Evolutionary conservation across 1,284 basidiomycete species (phyloP).

Genomic region (Sporisorium sorghi): DNA sequence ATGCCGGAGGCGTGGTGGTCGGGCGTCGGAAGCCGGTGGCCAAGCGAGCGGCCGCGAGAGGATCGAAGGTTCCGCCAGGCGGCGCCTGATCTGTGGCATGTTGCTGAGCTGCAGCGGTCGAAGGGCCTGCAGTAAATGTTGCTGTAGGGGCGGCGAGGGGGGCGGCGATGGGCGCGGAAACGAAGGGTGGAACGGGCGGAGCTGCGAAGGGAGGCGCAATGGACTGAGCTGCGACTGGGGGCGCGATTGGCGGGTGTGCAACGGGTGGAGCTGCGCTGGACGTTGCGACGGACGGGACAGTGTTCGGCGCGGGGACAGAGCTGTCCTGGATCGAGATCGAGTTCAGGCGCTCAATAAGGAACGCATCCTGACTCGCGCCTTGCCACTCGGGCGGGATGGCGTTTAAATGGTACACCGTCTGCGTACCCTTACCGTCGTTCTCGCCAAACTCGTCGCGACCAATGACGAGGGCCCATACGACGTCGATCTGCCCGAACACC

Average conservation of each 20-base stretch:
- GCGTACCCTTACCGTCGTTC: neutral
- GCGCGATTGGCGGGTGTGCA: neutral
- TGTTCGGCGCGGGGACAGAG: too few species aligned
- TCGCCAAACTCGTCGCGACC: constrained; percentile 1
- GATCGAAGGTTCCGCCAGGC: neutral
- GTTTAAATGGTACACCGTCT: neutral
- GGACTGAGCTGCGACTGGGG: neutral
- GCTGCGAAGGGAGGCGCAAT: neutral
- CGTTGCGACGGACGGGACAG: neutral
- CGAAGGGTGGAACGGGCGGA: neutral
- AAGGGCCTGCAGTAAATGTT: neutral
- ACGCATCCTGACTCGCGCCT: constrained; percentile 2
- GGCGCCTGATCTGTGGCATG: too few species aligned
- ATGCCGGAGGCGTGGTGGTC: neutral
- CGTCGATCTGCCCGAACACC: constrained; percentile 4
- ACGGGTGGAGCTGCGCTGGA: neutral
- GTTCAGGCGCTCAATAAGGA: constrained; percentile 1
- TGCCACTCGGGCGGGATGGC: constrained; percentile 9
- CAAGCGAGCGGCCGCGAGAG: constrained; percentile 8
- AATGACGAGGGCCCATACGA: constrained; percentile 6
- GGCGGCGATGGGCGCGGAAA: neutral
- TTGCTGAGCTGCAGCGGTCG: neutral
- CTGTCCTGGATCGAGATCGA: neutral
- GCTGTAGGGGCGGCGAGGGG: too few species aligned
- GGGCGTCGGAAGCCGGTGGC: neutral